Percentiles rank a stretch among this genome's conserved stretches.
Conservation (phyloP, 257 asterid genomes). For the Apocynum venetum region DNA sequence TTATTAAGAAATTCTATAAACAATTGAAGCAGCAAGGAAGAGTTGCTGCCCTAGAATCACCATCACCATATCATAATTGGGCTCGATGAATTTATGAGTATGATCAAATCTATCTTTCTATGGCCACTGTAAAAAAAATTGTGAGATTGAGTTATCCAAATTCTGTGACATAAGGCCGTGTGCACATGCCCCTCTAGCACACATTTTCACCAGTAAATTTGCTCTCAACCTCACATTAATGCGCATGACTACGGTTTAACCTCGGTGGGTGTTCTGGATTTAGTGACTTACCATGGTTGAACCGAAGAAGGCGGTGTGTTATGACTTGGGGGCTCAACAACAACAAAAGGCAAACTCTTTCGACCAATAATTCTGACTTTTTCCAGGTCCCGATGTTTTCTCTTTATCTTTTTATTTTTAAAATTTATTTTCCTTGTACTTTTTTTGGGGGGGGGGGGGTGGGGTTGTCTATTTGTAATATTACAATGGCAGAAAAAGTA, state of each 20-base stretch:
- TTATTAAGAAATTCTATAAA: constrained; percentile 30
- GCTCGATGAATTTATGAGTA: constrained; percentile 12
- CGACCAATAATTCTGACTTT: constrained; percentile 3
- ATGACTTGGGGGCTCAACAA: not conserved
- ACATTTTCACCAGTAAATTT: too few relatives aligned
- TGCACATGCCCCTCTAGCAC: too few relatives aligned
- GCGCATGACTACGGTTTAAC: too few relatives aligned
- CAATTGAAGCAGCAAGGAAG: constrained; percentile 26
- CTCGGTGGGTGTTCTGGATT: too few relatives aligned
- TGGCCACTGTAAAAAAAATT: not conserved
- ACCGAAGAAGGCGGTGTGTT: not conserved
- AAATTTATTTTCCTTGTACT: not conserved
- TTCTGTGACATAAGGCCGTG: not conserved
- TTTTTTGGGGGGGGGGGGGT: not conserved
- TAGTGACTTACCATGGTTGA: not conserved
- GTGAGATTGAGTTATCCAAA: not conserved
- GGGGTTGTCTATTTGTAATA: not conserved
- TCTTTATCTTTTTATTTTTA: too few relatives aligned
- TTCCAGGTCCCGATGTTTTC: not conserved
- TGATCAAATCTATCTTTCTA: not conserved
- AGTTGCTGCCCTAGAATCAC: constrained; percentile 26
- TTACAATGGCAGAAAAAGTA: not conserved
- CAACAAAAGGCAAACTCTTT: not conserved
- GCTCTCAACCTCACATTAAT: too few relatives aligned
- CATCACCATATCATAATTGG: constrained; percentile 22